Conservation (phyloP, 371 early-diverging fungal species). For the Rozella allomycis region DNA sequence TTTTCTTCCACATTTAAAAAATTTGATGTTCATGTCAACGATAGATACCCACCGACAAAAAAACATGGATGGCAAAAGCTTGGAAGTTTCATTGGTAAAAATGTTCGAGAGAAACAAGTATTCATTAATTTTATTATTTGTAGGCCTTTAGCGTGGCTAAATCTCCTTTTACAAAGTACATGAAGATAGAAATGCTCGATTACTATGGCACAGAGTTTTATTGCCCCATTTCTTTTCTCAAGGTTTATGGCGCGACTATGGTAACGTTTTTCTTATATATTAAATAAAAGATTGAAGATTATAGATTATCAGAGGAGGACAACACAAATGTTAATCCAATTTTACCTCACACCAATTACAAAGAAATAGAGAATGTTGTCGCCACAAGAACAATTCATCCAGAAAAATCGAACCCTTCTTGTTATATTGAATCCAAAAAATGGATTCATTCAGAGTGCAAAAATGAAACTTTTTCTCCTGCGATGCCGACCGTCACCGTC, state of each 20-base stretch:
- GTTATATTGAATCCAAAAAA: too few species aligned
- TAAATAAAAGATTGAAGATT: background rate
- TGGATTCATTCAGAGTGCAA: too few species aligned
- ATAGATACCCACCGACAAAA: slow-evolving; percentile 56
- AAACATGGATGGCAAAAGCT: slow-evolving; percentile 47
- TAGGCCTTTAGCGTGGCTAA: background rate
- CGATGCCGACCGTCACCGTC: too few species aligned
- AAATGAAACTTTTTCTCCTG: too few species aligned
- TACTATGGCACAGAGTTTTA: slow-evolving; percentile 81
- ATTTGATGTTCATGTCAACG: slow-evolving; percentile 47
- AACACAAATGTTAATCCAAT: too few species aligned
- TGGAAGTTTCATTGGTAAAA: slow-evolving; percentile 57
- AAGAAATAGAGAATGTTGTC: too few species aligned
- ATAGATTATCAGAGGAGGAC: too few species aligned
- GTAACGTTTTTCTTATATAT: slow-evolving; percentile 42
- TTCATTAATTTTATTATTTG: background rate
- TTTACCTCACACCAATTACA: too few species aligned
- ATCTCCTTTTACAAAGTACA: slow-evolving; percentile 35
- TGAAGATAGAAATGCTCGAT: slow-evolving; percentile 62
- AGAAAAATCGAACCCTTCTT: too few species aligned
- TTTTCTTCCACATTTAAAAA: slow-evolving; percentile 83
- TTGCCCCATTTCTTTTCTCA: slow-evolving; percentile 69
- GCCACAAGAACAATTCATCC: too few species aligned
- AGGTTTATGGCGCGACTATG: slow-evolving; percentile 75
- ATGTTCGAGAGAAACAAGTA: slow-evolving; percentile 64